These are phyloP conservation scores for Rhynchospora pubera DNA, from an alignment of 176 grass and related monocot genomes.

Conservation along the genomic window DNA sequence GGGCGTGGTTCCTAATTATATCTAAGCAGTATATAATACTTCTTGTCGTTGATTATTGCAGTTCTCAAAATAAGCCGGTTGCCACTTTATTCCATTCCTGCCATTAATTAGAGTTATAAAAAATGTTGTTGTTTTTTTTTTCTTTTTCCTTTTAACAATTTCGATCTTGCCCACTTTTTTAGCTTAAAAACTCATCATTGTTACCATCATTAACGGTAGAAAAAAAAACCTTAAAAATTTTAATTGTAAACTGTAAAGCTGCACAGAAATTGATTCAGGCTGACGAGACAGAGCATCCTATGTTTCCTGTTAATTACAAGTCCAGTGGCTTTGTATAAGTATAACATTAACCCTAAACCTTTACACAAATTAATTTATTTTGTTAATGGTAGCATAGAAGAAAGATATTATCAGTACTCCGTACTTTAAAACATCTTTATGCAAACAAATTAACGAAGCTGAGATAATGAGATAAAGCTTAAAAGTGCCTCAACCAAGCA, in stretches of 20 bases:
- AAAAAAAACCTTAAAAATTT: background rate
- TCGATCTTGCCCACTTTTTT: background rate
- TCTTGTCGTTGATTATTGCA: too few species aligned
- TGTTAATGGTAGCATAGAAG: too few species aligned
- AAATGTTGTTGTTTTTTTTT: background rate
- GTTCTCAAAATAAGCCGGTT: too few species aligned
- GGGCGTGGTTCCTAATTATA: too few species aligned
- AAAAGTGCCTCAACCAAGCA: background rate
- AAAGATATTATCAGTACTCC: background rate
- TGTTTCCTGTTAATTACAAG: background rate
- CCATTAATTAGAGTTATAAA: background rate
- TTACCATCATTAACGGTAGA: background rate
- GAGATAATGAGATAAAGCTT: too few species aligned
- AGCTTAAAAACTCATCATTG: background rate
- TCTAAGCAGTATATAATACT: too few species aligned
- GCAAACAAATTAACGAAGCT: background rate
- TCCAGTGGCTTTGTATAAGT: background rate
- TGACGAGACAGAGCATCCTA: background rate
- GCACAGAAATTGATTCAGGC: background rate
- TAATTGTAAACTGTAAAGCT: background rate
- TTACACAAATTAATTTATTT: background rate
- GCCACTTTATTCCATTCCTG: too few species aligned
- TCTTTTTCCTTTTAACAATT: background rate
- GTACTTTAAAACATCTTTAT: background rate
- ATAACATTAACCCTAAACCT: background rate